These are phyloP conservation scores for Trichosporon ovoides DNA, from an alignment of 1,284 basidiomycete species.

Conservation along the genomic window DNA sequence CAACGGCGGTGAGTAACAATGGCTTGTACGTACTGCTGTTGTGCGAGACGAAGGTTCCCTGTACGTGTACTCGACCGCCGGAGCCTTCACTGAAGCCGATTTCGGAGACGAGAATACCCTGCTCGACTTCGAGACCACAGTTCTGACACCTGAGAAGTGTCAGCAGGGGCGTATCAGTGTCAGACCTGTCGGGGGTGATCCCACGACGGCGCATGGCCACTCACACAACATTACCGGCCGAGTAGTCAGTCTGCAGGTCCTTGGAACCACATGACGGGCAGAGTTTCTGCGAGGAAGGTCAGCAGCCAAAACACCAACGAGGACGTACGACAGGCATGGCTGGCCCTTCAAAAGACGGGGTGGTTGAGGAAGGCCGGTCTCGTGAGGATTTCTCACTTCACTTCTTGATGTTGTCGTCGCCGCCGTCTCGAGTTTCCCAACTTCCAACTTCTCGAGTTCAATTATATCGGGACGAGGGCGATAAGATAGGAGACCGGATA, in stretches of 20 bases:
- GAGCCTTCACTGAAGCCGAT: conserved; percentile 91
- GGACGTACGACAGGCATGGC: neutral
- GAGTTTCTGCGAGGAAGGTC: conserved; percentile 18
- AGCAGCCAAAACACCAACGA: neutral
- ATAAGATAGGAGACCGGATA: conserved; percentile 3
- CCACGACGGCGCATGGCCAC: too few relatives aligned
- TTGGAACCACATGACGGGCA: conserved; percentile 32
- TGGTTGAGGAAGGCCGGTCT: neutral
- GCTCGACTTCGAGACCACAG: conserved; percentile 86
- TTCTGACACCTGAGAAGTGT: conserved; percentile 56
- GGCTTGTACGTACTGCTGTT: conserved; percentile 83
- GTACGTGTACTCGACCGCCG: conserved; percentile 87
- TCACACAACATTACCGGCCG: conserved; percentile 35
- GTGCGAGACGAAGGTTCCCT: conserved; percentile 89
- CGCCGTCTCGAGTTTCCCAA: neutral
- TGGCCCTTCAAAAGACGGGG: neutral
- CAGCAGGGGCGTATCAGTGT: neutral
- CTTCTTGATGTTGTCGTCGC: neutral
- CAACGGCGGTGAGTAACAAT: neutral
- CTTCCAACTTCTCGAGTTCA: neutral
- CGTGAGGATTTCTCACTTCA: neutral
- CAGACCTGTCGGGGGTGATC: conserved; percentile 7
- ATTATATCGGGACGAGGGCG: neutral
- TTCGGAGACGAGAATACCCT: conserved; percentile 89
- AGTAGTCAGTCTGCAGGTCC: conserved; percentile 30